These are phyloP conservation scores for Aspergillus latus DNA, from an alignment of 2,329 filamentous ascomycete genomes.

Conservation along the genomic window DNA sequence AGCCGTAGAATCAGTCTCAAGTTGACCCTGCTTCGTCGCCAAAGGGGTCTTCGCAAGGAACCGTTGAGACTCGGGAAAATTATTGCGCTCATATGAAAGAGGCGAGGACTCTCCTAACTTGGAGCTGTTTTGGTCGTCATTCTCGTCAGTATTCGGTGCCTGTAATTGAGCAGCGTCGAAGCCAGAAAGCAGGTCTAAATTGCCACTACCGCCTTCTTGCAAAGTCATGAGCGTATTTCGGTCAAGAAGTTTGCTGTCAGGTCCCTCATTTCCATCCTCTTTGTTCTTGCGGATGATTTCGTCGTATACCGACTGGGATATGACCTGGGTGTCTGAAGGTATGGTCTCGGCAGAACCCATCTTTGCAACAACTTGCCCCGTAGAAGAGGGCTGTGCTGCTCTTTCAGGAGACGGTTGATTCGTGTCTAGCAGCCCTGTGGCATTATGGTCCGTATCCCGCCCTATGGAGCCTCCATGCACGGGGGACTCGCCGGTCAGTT, in stretches of 20 bases:
- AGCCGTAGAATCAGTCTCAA: conserved; percentile 28
- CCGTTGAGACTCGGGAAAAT: conserved; percentile 50
- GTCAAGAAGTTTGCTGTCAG: conserved; percentile 27
- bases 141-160: conserved; percentile 50
- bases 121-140: conserved; percentile 37
- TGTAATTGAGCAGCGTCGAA: conserved; percentile 32
- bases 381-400: conserved; percentile 13
- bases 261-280: conserved; percentile 27
- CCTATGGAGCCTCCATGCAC: conserved; percentile 12
- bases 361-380: conserved; percentile 26
- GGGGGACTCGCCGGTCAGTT: conserved; percentile 14
- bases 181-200: conserved; percentile 44
- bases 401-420: conserved; percentile 18
- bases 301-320: conserved; percentile 48
- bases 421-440: conserved; percentile 15
- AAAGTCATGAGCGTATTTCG: conserved; percentile 40
- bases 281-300: conserved; percentile 40
- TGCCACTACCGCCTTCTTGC: conserved; percentile 44
- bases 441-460: conserved; percentile 23
- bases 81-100: conserved; percentile 37
- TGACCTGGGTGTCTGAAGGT: conserved; percentile 45
- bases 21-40: conserved; percentile 35
- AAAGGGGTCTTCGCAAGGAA: conserved; percentile 46
- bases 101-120: conserved; percentile 40
- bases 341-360: conserved; percentile 38